Percentiles rank a stretch among this genome's conserved stretches.
phyloP scores from a whole-genome alignment of 192 early-diverging fungal species.

The Backusella sp. region DNA sequence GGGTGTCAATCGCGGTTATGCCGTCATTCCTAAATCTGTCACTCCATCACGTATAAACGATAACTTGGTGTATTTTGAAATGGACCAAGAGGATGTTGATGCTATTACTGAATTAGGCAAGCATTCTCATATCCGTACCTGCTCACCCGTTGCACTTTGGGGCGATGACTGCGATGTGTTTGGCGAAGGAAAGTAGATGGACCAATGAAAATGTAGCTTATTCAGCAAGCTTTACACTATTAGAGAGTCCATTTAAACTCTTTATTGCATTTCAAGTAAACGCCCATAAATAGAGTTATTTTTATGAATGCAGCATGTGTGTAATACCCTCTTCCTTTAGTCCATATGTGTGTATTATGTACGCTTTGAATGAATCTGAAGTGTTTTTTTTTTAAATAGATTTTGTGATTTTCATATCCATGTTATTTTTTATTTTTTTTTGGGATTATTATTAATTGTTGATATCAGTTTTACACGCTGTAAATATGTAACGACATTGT shows the following conservation, averaged over 20 bases:
- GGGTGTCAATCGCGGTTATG: slow-evolving; percentile 49
- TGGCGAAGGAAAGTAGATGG: neutral
- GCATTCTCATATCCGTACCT: slow-evolving; percentile 10
- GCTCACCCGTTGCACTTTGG: neutral
- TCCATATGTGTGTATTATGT: no score
- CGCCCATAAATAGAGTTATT: no score
- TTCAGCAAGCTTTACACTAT: no score
- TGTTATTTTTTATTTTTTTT: neutral
- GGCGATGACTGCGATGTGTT: neutral
- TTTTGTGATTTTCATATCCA: neutral
- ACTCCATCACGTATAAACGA: slow-evolving; percentile 48
- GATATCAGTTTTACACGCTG: neutral
- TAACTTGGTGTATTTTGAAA: slow-evolving; percentile 51
- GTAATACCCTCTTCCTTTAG: neutral
- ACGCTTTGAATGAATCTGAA: no score
- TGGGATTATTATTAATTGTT: neutral
- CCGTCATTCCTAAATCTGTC: slow-evolving; percentile 68
- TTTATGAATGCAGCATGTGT: no score
- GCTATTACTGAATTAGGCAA: slow-evolving; percentile 23
- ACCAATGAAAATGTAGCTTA: neutral
- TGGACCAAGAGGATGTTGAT: slow-evolving; percentile 25
- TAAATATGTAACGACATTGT: neutral
- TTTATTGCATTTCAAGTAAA: no score
- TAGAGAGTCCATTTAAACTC: no score
- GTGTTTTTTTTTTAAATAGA: no score